Percentiles rank a stretch among this genome's conserved stretches.
These are phyloP conservation scores for Emergomyces pasteurianus DNA, from an alignment of 2,329 filamentous ascomycete species.

Conservation along the genomic window DNA sequence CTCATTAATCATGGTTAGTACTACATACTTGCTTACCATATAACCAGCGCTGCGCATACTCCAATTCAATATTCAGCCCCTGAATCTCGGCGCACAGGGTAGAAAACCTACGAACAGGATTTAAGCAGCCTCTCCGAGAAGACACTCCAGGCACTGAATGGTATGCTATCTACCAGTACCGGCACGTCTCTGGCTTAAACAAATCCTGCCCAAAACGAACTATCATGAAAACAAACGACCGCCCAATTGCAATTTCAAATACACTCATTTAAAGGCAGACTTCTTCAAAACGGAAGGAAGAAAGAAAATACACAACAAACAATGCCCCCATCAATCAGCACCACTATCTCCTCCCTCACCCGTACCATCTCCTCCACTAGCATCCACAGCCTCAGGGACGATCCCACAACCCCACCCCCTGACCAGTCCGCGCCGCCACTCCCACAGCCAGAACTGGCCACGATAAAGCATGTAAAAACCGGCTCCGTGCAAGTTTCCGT, in stretches of 20 bases:
- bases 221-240: not conserved
- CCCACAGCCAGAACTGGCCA: not conserved
- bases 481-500: slow-evolving; percentile 1
- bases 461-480: slow-evolving; percentile 3
- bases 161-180: not conserved
- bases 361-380: not conserved
- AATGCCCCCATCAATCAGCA: not conserved
- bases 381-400: not conserved
- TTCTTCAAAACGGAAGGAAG: not conserved
- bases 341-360: slow-evolving; percentile 1
- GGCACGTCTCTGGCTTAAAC: not conserved
- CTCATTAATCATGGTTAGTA: not conserved
- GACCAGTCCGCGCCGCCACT: not conserved
- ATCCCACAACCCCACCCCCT: not conserved
- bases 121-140: not conserved
- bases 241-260: not conserved
- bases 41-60: not conserved
- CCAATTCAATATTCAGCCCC: not conserved
- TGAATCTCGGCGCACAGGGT: not conserved
- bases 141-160: not conserved
- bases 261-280: not conserved
- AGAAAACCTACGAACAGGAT: not conserved
- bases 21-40: too few relatives aligned
- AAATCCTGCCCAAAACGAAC: not conserved
- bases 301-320: too few relatives aligned